phyloP scores from a whole-genome alignment of 495 filamentous ascomycete genomes.

The Saxispiralis lemnorum region DNA sequence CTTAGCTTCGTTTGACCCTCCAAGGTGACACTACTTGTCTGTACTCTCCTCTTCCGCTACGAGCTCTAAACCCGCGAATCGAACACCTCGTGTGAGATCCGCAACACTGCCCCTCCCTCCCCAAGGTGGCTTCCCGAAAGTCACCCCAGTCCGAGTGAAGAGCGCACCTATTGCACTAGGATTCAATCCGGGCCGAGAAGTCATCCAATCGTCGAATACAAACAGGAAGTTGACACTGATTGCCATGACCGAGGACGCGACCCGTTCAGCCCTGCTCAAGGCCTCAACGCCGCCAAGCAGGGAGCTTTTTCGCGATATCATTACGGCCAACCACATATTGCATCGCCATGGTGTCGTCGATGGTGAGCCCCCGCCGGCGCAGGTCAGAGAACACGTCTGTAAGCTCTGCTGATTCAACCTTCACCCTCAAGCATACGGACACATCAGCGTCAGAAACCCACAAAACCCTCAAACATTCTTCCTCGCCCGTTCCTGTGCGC shows the following conservation, averaged over 20 bases:
- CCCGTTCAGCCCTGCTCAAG: conserved; percentile 6
- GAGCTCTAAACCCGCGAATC: too few relatives aligned
- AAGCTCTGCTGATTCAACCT: not conserved
- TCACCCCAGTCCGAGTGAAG: too few relatives aligned
- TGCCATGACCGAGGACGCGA: conserved; percentile 4
- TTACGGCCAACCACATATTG: conserved; percentile 28
- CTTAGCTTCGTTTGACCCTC: too few relatives aligned
- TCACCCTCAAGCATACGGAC: conserved; percentile 22
- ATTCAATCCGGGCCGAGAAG: too few relatives aligned
- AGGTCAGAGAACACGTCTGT: not conserved
- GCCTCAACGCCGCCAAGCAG: conserved; percentile 13
- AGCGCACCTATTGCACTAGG: too few relatives aligned
- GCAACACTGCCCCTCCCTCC: too few relatives aligned
- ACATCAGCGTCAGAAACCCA: conserved; percentile 23
- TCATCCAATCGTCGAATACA: too few relatives aligned
- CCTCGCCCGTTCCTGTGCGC: conserved; percentile 18
- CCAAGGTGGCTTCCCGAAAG: too few relatives aligned
- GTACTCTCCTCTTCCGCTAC: too few relatives aligned
- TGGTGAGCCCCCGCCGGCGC: not conserved
- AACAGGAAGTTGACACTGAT: not conserved
- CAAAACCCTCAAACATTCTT: conserved; percentile 23
- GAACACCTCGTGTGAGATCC: too few relatives aligned
- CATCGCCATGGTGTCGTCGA: conserved; percentile 31
- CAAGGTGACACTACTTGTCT: too few relatives aligned
- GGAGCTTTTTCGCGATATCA: conserved; percentile 22